Base-by-base conservation (phyloP, 148 eudicot genomes). In the Diospyros kaki region DNA sequence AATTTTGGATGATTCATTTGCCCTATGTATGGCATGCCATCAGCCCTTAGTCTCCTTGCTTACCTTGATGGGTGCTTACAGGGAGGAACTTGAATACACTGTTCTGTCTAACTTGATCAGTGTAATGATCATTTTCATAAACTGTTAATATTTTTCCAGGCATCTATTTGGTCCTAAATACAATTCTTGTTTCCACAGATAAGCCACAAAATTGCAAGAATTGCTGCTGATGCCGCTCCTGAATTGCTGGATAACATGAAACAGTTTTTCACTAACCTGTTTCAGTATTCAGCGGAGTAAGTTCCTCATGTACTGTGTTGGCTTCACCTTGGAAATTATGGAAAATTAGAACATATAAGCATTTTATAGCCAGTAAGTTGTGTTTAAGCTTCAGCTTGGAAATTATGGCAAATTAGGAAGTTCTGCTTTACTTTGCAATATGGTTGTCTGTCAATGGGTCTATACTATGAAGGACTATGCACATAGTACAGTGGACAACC, bases 191-290 rank as follows among this genome's bases (percentile, higher is more conserved):
- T 76, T 55, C 48, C 48, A 12, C 85, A 95, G 99, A 83, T 93
- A 83, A 84, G 93, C 75, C 80, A 46, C 79, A 89, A 85, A 82
- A 86, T 95, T 66, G 81, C 83, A 68, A 86, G 87, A 80, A 90
- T 93, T 77, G 90, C 85, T 41, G 96, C 94, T 76, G 97, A 92
- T 83, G 96, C 96, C 69, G 84, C 87, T 75, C 97, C 94, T 75
- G 84, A 85, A 70, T 73, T 88, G 70, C 75, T 86, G 52, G 86
- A 83, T 78, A 64, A 81, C 71, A 59, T 91, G 42, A 89, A 90
- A 68, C 80, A 84, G 59, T 87, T 87, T 70, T 91, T 92, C 84
- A 87, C 88, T 79, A 85, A 77, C 78, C 86, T 95, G 68, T 91
- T 92, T 80, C 92, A 87, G 86, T 56, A 72, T 83, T 87, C 97